Percentiles rank a stretch among this genome's conserved stretches.
phyloP scores from a whole-genome alignment of 257 asterid genomes.

The Fraxinus americana region DNA sequence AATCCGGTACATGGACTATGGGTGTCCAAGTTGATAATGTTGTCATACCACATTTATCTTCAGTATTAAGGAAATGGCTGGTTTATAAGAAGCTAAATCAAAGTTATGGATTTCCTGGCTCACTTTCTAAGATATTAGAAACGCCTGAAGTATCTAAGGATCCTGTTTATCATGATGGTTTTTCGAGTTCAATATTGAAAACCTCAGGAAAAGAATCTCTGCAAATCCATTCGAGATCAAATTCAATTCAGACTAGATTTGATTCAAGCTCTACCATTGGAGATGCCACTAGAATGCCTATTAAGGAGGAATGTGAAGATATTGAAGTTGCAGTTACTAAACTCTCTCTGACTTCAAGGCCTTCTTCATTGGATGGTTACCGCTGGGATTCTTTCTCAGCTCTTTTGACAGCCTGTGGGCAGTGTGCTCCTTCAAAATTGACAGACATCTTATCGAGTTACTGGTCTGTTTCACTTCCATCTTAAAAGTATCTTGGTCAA shows the following conservation, averaged over 20 bases:
- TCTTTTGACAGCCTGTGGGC: slow-evolving; percentile 85
- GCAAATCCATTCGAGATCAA: slow-evolving; percentile 36
- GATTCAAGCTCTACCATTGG: slow-evolving; percentile 41
- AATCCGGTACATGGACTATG: slow-evolving; percentile 67
- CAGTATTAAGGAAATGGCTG: slow-evolving; percentile 78
- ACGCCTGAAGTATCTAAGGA: slow-evolving; percentile 49
- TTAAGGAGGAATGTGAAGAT: slow-evolving; percentile 53
- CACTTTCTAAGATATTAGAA: slow-evolving; percentile 79
- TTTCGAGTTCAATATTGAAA: slow-evolving; percentile 36
- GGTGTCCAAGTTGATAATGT: slow-evolving; percentile 45
- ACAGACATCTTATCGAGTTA: slow-evolving; percentile 53
- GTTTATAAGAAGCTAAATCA: slow-evolving; percentile 55
- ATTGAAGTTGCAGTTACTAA: slow-evolving; percentile 60
- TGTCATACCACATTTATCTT: slow-evolving; percentile 63
- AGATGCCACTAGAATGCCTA: slow-evolving; percentile 35
- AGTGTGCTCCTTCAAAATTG: slow-evolving; percentile 65
- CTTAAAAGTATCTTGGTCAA: slow-evolving; percentile 19
- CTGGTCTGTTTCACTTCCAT: slow-evolving; percentile 58
- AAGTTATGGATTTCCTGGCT: slow-evolving; percentile 55
- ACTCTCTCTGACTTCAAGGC: slow-evolving; percentile 69
- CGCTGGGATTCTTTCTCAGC: slow-evolving; percentile 74
- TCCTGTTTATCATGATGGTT: slow-evolving; percentile 26
- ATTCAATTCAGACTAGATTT: slow-evolving; percentile 37
- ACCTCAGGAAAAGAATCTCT: slow-evolving; percentile 36
- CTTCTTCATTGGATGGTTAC: slow-evolving; percentile 52